Percentiles rank a stretch among this genome's conserved stretches.
Conservation (phyloP, 2,329 filamentous ascomycete genomes). For the Coniella vitis region DNA sequence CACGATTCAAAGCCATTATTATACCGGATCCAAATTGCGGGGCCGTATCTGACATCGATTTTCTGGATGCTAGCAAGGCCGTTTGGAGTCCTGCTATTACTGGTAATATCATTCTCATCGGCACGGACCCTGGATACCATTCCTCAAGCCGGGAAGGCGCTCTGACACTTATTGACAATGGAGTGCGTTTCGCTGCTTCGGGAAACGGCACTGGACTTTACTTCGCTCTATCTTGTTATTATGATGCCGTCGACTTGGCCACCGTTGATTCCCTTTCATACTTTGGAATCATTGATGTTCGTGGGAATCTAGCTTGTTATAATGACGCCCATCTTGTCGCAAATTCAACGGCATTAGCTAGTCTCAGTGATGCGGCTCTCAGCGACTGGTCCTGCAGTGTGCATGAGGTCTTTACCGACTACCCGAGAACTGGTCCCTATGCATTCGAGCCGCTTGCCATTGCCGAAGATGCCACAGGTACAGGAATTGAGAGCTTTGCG, state of each 20-base stretch:
- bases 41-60: conserved; percentile 24
- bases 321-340: conserved; percentile 35
- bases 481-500: conserved; percentile 28
- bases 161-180: conserved; percentile 30
- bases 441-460: conserved; percentile 35
- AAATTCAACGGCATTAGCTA: conserved; percentile 25
- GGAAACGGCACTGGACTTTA: conserved; percentile 32
- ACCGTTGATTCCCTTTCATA: conserved; percentile 23
- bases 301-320: conserved; percentile 32
- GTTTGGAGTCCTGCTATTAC: conserved; percentile 33
- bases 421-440: conserved; percentile 27
- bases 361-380: conserved; percentile 29
- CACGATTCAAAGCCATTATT: conserved; percentile 37
- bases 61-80: conserved; percentile 32
- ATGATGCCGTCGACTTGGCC: conserved; percentile 21
- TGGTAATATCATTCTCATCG: conserved; percentile 36
- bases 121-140: conserved; percentile 31
- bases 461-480: conserved; percentile 28
- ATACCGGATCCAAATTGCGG: conserved; percentile 33
- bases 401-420: conserved; percentile 33
- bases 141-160: conserved; percentile 25
- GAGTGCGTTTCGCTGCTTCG: conserved; percentile 29
- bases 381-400: conserved; percentile 37
- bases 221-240: conserved; percentile 36
- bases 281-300: conserved; percentile 33